Percentiles rank a stretch among this genome's conserved stretches.
These are phyloP conservation scores for Trichoderma erinaceum DNA, from an alignment of 495 filamentous ascomycete genomes.

Conservation along the genomic window DNA sequence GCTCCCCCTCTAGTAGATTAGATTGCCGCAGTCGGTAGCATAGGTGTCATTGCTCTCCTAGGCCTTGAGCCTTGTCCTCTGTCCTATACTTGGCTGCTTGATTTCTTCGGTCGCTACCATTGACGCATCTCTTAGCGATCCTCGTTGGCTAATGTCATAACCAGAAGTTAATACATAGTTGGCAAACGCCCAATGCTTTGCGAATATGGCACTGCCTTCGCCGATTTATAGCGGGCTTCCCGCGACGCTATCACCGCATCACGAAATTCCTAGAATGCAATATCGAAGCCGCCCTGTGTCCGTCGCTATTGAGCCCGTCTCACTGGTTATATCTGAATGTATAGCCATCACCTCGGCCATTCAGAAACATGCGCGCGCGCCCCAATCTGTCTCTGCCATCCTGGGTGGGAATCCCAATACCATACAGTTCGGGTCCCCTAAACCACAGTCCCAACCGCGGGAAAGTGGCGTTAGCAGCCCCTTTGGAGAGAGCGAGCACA, in stretches of 20 bases:
- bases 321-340: slow-evolving; percentile 96
- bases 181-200: not conserved
- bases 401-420: slow-evolving; percentile 68
- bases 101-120: not conserved
- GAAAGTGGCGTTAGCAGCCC: slow-evolving; percentile 27
- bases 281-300: slow-evolving; percentile 50
- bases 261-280: slow-evolving; percentile 31
- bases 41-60: slow-evolving; percentile 2
- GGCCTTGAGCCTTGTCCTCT: not conserved
- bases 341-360: slow-evolving; percentile 97
- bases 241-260: not conserved
- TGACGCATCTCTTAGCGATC: not conserved
- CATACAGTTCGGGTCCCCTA: slow-evolving; percentile 42
- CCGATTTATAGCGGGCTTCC: not conserved
- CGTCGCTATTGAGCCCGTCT: slow-evolving; percentile 89
- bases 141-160: not conserved
- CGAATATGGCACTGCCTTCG: not conserved
- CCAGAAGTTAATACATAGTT: not conserved
- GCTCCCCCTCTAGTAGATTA: no score
- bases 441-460: slow-evolving; percentile 28
- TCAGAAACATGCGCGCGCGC: slow-evolving; percentile 95
- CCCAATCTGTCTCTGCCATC: slow-evolving; percentile 93
- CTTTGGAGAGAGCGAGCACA: slow-evolving; percentile 29
- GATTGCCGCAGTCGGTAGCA: not conserved
- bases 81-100: not conserved